These are phyloP conservation scores for Boletus sp. DNA, from an alignment of 768 basidiomycete genomes.

Conservation along the genomic window DNA sequence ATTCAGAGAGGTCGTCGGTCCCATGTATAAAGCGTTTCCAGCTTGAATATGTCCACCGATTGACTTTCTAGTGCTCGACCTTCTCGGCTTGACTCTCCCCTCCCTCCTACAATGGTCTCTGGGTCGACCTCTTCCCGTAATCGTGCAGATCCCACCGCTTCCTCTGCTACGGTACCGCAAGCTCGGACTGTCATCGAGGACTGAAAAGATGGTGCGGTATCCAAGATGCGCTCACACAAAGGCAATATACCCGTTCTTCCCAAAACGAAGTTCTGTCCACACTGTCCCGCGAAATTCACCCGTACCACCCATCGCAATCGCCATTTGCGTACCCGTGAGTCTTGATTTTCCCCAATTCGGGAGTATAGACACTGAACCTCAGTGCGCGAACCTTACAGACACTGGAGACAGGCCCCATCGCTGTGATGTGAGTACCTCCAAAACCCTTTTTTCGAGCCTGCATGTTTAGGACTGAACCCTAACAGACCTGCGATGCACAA, in stretches of 20 bases:
- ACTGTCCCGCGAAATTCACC: no score
- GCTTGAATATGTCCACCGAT: conserved; percentile 25
- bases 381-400: no score
- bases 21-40: conserved; percentile 32
- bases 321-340: conserved; percentile 68
- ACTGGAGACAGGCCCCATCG: no score
- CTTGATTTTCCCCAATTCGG: background rate
- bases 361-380: no score
- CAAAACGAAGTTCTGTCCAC: no score
- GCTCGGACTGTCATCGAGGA: conserved; percentile 26
- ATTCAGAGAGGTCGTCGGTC: conserved; percentile 23
- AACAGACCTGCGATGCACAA: conserved; percentile 59
- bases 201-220: conserved; percentile 52
- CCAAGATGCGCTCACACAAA: conserved; percentile 53
- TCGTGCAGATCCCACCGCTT: conserved; percentile 13
- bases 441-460: conserved; percentile 1
- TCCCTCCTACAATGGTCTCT: conserved; percentile 18
- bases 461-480: conserved; percentile 11
- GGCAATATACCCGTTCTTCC: conserved; percentile 69
- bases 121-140: conserved; percentile 19
- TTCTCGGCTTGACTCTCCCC: conserved; percentile 5
- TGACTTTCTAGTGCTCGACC: conserved; percentile 20
- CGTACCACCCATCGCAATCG: conserved; percentile 71
- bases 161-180: conserved; percentile 13
- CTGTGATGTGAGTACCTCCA: no score